These are phyloP conservation scores for Chalciporus pseudorubinellus DNA, from an alignment of 768 basidiomycete species.

Conservation along the genomic window DNA sequence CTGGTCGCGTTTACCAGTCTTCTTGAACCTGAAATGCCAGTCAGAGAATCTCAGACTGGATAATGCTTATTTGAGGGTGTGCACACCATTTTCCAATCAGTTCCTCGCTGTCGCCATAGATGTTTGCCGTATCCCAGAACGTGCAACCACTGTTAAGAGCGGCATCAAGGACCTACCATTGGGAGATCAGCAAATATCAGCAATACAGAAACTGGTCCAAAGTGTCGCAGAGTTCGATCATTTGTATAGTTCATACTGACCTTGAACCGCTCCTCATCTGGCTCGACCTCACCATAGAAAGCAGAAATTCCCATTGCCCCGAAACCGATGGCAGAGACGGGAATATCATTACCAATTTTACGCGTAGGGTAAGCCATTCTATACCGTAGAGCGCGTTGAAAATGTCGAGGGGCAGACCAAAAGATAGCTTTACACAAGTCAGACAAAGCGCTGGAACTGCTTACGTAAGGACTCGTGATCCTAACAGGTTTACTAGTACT, in stretches of 20 bases:
- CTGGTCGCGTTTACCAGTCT: constrained; percentile 42
- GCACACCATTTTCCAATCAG: constrained; percentile 44
- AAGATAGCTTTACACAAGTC: too few species aligned
- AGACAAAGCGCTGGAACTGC: too few species aligned
- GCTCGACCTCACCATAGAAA: constrained; percentile 42
- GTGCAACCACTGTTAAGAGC: constrained; percentile 41
- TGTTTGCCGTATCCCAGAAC: constrained; percentile 47
- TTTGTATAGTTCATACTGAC: constrained; percentile 23
- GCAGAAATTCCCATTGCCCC: constrained; percentile 59
- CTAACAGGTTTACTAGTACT: too few species aligned
- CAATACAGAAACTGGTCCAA: neutral
- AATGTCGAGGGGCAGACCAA: too few species aligned
- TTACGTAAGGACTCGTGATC: too few species aligned
- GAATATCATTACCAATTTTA: constrained; percentile 45
- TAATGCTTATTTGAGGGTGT: neutral
- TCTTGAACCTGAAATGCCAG: constrained; percentile 39
- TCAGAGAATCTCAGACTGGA: neutral
- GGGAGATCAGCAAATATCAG: too few species aligned
- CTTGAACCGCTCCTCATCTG: constrained; percentile 62
- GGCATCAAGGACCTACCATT: constrained; percentile 40
- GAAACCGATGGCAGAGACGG: constrained; percentile 48
- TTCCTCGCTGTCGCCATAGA: constrained; percentile 43
- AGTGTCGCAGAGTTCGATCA: too few species aligned
- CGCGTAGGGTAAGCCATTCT: constrained; percentile 34
- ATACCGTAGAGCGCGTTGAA: too few species aligned